Conservation (phyloP, 2,329 filamentous ascomycete genomes). For the Botryosphaeria dothidea region DNA sequence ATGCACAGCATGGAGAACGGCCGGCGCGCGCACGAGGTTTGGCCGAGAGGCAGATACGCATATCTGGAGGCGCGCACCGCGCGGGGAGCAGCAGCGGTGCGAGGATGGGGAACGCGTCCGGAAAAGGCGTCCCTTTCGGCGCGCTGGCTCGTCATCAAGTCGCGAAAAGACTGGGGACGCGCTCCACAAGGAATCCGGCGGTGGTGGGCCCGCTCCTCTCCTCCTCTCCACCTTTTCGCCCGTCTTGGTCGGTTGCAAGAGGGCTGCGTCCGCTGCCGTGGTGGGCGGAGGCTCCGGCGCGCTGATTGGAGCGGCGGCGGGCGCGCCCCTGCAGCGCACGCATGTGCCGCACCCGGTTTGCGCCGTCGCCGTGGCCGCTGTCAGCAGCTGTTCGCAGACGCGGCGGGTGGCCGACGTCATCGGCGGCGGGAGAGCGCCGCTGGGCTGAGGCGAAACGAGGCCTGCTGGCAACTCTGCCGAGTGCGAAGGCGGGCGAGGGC, state of each 20-base stretch:
- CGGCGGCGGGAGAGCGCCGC: conserved; percentile 10
- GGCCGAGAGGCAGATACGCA: conserved; percentile 1
- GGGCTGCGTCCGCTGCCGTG: background rate
- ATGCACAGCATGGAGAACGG: background rate
- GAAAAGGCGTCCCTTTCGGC: conserved; percentile 6
- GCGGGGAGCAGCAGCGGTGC: conserved; percentile 5
- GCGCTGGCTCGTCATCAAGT: conserved; percentile 2
- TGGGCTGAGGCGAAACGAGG: background rate
- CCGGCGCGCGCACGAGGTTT: conserved; percentile 6
- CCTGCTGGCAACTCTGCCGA: background rate
- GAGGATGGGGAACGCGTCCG: conserved; percentile 2
- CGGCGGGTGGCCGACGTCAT: conserved; percentile 1
- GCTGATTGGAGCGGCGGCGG: background rate
- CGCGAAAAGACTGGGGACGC: conserved; percentile 8
- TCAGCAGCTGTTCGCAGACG: background rate
- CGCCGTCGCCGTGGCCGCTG: background rate
- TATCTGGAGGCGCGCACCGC: background rate
- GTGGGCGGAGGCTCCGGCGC: background rate
- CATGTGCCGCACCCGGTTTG: conserved; percentile 12
- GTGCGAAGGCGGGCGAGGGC: conserved; percentile 8
- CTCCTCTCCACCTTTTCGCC: conserved; percentile 6
- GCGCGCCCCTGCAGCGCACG: background rate
- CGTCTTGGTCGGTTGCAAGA: background rate
- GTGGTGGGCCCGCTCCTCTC: conserved; percentile 11
- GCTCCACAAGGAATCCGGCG: background rate